phyloP scores from a whole-genome alignment of 2,329 filamentous ascomycete genomes.

The Aspergillus hortae region DNA sequence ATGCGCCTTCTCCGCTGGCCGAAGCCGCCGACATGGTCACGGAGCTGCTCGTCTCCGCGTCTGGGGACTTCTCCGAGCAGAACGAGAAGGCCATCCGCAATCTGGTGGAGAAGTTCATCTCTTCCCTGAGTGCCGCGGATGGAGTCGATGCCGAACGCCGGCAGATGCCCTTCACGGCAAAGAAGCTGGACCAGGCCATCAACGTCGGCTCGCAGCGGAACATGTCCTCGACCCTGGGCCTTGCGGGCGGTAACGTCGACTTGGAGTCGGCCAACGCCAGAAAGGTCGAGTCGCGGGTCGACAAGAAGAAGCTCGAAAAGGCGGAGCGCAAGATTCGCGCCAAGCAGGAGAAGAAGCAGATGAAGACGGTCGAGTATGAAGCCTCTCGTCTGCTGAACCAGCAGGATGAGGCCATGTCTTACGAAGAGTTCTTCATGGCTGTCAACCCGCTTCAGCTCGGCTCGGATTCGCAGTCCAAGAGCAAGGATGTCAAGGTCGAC shows the following conservation, averaged over 20 bases:
- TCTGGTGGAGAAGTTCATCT: constrained; percentile 86
- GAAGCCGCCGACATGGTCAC: constrained; percentile 82
- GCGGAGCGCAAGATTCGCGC: constrained; percentile 95
- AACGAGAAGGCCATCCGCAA: constrained; percentile 75
- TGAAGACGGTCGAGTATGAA: constrained; percentile 98
- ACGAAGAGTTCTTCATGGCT: constrained; percentile 99
- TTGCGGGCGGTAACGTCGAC: constrained; percentile 80
- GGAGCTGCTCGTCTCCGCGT: constrained; percentile 90
- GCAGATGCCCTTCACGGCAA: constrained; percentile 72
- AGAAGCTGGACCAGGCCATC: constrained; percentile 86
- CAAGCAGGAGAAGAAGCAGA: constrained; percentile 97
- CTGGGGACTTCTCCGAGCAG: constrained; percentile 69
- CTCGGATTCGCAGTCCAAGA: constrained; percentile 69
- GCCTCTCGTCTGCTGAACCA: constrained; percentile 84
- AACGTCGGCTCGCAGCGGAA: constrained; percentile 92
- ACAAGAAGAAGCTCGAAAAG: constrained; percentile 98
- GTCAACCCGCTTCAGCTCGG: constrained; percentile 95
- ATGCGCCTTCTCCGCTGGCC: constrained; percentile 69
- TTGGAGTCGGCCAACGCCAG: constrained; percentile 87
- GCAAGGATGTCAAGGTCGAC: constrained; percentile 98
- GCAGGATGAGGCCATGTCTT: constrained; percentile 79
- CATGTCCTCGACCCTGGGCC: constrained; percentile 90
- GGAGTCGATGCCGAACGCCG: constrained; percentile 63
- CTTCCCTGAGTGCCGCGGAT: constrained; percentile 71
- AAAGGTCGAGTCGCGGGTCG: constrained; percentile 96